These are phyloP conservation scores for Escallonia herrerae DNA, from an alignment of 129 eudicot species.

Conservation along the genomic window DNA sequence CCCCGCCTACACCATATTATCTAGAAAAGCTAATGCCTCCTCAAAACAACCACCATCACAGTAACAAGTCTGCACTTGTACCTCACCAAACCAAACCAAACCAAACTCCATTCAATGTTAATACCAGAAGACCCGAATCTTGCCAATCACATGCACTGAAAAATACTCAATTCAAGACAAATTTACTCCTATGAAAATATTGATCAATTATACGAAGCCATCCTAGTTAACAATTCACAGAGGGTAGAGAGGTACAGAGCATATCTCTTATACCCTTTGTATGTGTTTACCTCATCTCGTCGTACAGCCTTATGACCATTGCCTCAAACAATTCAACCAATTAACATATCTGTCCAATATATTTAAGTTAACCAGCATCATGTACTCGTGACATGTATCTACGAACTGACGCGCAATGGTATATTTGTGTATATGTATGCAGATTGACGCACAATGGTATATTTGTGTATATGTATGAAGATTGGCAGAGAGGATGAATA, in stretches of 20 bases:
- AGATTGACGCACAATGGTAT: too few species aligned
- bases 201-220: neutral
- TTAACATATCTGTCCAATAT: too few species aligned
- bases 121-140: neutral
- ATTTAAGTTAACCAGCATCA: too few species aligned
- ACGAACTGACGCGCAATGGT: too few species aligned
- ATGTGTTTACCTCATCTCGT: neutral
- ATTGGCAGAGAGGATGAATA: too few species aligned
- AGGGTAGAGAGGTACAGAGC: neutral
- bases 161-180: neutral
- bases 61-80: neutral
- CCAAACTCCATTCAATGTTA: neutral
- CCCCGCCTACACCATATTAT: too few species aligned
- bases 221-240: neutral
- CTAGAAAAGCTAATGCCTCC: too few species aligned
- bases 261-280: too few species aligned
- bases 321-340: neutral
- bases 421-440: too few species aligned
- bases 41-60: neutral
- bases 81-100: neutral
- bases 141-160: neutral
- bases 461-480: too few species aligned
- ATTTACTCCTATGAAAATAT: neutral
- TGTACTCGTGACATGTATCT: too few species aligned
- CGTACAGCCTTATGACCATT: neutral